A percentile compares a stretch with the other conserved stretches of the same genome.
These are phyloP conservation scores for Arabis hirsuta DNA, from an alignment of 345 rosid species.

Conservation along the genomic window DNA sequence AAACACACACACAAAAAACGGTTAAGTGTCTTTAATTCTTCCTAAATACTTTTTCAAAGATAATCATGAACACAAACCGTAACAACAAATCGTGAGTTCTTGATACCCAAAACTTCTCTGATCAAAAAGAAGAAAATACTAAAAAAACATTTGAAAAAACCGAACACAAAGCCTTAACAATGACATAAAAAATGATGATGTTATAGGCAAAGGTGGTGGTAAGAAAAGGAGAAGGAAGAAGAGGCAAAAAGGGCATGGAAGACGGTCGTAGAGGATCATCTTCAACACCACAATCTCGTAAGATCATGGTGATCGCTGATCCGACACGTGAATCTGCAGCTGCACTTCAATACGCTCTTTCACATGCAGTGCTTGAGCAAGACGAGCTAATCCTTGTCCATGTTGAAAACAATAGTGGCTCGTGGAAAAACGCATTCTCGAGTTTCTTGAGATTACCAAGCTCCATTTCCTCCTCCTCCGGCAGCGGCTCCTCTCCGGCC, in stretches of 20 bases:
- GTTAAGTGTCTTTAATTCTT: slow-evolving; percentile 22
- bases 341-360: slow-evolving; percentile 72
- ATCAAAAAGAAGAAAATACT: slow-evolving; percentile 10
- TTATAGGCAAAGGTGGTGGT: slow-evolving; percentile 15
- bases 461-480: slow-evolving; percentile 31
- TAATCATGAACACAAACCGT: slow-evolving; percentile 36
- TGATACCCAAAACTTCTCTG: slow-evolving; percentile 19
- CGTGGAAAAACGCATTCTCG: slow-evolving; percentile 66
- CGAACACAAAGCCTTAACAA: neutral
- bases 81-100: slow-evolving; percentile 29
- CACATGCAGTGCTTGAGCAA: slow-evolving; percentile 65
- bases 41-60: slow-evolving; percentile 20
- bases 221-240: slow-evolving; percentile 13
- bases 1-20: slow-evolving; percentile 2
- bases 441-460: slow-evolving; percentile 52
- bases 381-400: slow-evolving; percentile 72
- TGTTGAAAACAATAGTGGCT: slow-evolving; percentile 44
- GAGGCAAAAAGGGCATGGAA: slow-evolving; percentile 40
- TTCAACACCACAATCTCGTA: slow-evolving; percentile 48
- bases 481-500: slow-evolving; percentile 18
- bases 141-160: slow-evolving; percentile 1
- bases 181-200: slow-evolving; percentile 20
- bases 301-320: slow-evolving; percentile 77
- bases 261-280: slow-evolving; percentile 40
- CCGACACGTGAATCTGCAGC: slow-evolving; percentile 69